Evolutionary conservation across 2,329 filamentous ascomycete genomes (phyloP).

Genomic region (Ophiostoma perfectum): DNA sequence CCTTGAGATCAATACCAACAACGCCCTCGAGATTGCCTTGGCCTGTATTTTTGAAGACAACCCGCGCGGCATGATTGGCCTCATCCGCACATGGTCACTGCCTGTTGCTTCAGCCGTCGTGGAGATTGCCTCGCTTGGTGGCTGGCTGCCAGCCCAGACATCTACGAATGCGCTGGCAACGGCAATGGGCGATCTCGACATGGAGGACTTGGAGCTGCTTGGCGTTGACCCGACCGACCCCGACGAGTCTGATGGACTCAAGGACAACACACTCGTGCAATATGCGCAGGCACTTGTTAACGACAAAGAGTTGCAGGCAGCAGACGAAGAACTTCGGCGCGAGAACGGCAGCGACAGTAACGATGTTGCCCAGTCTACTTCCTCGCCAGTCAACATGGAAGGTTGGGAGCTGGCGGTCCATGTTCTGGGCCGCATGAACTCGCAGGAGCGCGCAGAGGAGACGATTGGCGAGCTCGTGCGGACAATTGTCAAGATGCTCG

Average conservation of each 20-base stretch:
- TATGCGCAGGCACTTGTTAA: constrained; percentile 67
- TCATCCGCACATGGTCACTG: constrained; percentile 75
- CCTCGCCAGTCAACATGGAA: constrained; percentile 43
- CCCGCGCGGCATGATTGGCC: constrained; percentile 65
- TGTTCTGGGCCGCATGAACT: constrained; percentile 74
- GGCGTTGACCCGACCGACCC: constrained; percentile 57
- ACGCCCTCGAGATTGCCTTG: constrained; percentile 72
- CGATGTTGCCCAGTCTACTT: constrained; percentile 17
- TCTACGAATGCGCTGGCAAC: constrained; percentile 46
- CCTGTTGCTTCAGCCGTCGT: constrained; percentile 71
- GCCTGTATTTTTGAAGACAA: constrained; percentile 81
- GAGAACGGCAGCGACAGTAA: constrained; percentile 27
- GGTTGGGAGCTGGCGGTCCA: constrained; percentile 90
- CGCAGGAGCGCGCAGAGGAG: constrained; percentile 62
- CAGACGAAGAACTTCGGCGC: constrained; percentile 27
- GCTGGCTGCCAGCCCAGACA: constrained; percentile 67
- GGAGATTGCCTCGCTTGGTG: constrained; percentile 76
- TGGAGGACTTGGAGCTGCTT: constrained; percentile 79
- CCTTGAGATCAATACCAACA: constrained; percentile 70
- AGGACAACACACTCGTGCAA: constrained; percentile 70
- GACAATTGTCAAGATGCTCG: constrained; percentile 55
- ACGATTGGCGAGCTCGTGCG: constrained; percentile 67
- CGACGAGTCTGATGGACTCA: constrained; percentile 59
- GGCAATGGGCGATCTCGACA: constrained; percentile 59
- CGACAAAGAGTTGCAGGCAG: constrained; percentile 44